Percentiles rank a stretch among this genome's conserved stretches.
Conservation (phyloP, 1,284 basidiomycete species). For the Amylostereum areolatum region DNA sequence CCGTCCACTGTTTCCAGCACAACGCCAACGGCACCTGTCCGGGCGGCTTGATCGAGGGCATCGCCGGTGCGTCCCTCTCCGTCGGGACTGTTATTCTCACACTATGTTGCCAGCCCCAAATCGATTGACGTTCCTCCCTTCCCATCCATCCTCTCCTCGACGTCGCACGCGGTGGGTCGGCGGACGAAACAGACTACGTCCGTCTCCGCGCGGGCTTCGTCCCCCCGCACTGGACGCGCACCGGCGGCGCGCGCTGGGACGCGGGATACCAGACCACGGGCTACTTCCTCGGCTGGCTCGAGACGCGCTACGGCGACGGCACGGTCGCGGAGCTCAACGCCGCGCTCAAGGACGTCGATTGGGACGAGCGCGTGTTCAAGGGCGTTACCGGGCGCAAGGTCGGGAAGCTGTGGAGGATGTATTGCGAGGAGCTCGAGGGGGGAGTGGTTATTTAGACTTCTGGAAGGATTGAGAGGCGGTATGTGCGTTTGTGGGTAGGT, state of each 20-base stretch:
- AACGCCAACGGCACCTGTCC: constrained; percentile 55
- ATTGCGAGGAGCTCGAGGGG: constrained; percentile 33
- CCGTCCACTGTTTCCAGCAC: constrained; percentile 72
- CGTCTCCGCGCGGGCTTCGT: constrained; percentile 49
- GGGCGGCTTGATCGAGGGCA: constrained; percentile 64
- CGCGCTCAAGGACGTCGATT: constrained; percentile 41
- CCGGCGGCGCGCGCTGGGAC: constrained; percentile 51
- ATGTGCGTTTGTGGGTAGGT: too few relatives aligned
- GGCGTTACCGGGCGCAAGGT: constrained; percentile 46
- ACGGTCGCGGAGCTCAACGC: constrained; percentile 52
- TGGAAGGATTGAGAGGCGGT: too few relatives aligned
- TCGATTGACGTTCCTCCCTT: neutral
- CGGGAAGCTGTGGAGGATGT: constrained; percentile 48
- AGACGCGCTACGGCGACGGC: constrained; percentile 45
- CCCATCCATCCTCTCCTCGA: neutral
- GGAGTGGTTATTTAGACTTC: neutral
- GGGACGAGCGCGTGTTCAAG: constrained; percentile 44
- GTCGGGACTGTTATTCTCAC: neutral
- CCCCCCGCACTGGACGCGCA: constrained; percentile 60
- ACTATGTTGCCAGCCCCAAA: too few relatives aligned
- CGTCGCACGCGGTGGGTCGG: too few relatives aligned
- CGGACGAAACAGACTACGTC: constrained; percentile 49
- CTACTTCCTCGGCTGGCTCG: constrained; percentile 70
- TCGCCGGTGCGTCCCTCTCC: constrained; percentile 47
- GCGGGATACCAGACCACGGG: constrained; percentile 65